Base-by-base conservation (phyloP, 225 moss, liverwort and hornwort species). In the Takakia lepidozioides region DNA sequence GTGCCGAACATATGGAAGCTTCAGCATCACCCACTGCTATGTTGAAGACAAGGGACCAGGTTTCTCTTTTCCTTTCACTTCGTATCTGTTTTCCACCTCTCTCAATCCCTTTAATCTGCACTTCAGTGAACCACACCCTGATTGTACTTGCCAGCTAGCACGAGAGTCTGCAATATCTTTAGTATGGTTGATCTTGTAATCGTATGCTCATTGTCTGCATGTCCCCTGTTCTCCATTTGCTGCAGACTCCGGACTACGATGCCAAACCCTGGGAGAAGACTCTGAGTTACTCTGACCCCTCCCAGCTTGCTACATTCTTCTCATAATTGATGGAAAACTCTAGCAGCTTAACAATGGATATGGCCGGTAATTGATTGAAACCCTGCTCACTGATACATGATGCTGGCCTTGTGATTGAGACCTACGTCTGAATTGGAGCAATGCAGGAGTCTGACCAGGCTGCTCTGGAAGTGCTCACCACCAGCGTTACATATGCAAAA, bases 281-380 rank as follows among this genome's bases (percentile, higher is more conserved):
- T 44, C 72, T 88, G 3, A 71, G 52, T 49, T 30, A 56, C 49
- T 88, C 83, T 58, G 61, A 68, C 61, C 47, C 49, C 26, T 59
- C 75, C 37, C 66, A 61, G 56, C 80, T 88, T 58, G 53, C 68
- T 54, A 78, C 60, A n/a, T 23, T 56, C 25, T 92, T 88, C 45
- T 88, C 70, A 80, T 87, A 76, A 66, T 47, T 4, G 6, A 43
- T 19, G 19, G 27, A 14, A 1, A n/a, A 32, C 42, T 29, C 44
- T 48, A 9, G 46, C 43, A 8, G 21, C 28, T 3, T 49, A 3
- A 26, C 25, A 4, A n/a, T 48, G 13, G 5, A 14, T 15, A 26
- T 14, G 14, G n/a, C 27, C 26, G 25, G n/a, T 9, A 37, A 19
- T 46, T 48, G 6, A 17, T 32, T 6, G 15, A 27, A 24, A n/a